phyloP scores from a whole-genome alignment of 805 yeast genomes.

The Lipomyces kockii region DNA sequence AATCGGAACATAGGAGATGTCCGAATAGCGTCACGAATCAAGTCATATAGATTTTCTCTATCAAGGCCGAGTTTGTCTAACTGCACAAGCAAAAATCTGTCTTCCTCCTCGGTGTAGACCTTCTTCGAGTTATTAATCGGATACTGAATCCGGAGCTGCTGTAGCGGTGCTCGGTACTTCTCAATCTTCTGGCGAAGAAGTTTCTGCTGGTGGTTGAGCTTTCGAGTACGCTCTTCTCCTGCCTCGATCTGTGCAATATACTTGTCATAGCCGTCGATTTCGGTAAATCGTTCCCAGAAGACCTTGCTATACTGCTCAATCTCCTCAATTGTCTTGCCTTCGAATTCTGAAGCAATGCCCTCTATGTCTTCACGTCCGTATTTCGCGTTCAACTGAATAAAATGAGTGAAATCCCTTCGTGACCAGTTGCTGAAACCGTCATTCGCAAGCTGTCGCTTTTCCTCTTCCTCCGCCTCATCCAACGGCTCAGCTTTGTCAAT shows the following conservation, averaged over 20 bases:
- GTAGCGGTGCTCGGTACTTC: slow-evolving; percentile 73
- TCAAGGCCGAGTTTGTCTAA: slow-evolving; percentile 81
- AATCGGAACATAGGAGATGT: slow-evolving; percentile 78
- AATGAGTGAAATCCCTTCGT: slow-evolving; percentile 83
- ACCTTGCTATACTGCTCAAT: slow-evolving; percentile 74
- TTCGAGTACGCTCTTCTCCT: slow-evolving; percentile 83
- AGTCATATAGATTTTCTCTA: slow-evolving; percentile 75
- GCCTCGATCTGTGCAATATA: slow-evolving; percentile 78
- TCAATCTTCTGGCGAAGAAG: slow-evolving; percentile 75
- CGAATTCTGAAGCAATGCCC: slow-evolving; percentile 77
- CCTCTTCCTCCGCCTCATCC: slow-evolving; percentile 76
- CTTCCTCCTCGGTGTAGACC: slow-evolving; percentile 86
- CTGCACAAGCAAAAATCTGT: slow-evolving; percentile 81
- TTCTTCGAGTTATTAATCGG: slow-evolving; percentile 75
- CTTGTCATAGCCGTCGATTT: slow-evolving; percentile 88
- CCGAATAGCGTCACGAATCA: slow-evolving; percentile 73
- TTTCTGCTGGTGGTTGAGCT: slow-evolving; percentile 72
- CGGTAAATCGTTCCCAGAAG: slow-evolving; percentile 79
- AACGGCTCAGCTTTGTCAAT: slow-evolving; percentile 78
- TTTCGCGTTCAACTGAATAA: slow-evolving; percentile 72
- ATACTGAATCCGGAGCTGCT: slow-evolving; percentile 69
- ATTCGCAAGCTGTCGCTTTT: slow-evolving; percentile 59
- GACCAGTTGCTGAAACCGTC: slow-evolving; percentile 85
- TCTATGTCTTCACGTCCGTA: slow-evolving; percentile 77
- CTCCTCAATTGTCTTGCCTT: slow-evolving; percentile 79